phyloP scores from a whole-genome alignment of 306 rosid species.

The Crataegus laevigata region DNA sequence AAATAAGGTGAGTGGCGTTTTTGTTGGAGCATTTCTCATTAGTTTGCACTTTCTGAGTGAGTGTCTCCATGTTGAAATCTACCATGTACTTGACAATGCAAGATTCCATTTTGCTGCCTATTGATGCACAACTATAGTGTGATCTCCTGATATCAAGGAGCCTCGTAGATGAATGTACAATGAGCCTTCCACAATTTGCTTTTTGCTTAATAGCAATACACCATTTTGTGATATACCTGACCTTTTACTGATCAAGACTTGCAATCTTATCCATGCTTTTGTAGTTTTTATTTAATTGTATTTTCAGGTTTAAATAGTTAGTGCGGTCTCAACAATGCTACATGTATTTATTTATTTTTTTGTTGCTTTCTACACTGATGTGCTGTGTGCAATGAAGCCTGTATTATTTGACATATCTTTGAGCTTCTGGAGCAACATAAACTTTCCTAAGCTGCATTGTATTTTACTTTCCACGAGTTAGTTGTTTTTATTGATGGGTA shows the following conservation, averaged over 20 bases:
- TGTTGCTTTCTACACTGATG: neutral
- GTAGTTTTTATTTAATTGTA: neutral
- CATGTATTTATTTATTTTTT: no score
- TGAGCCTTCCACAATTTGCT: neutral
- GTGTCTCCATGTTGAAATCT: no score
- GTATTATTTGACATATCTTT: neutral
- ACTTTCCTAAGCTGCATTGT: no score
- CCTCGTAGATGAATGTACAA: neutral
- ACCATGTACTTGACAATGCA: no score
- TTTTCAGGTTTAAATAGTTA: neutral
- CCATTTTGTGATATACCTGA: neutral
- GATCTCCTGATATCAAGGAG: neutral
- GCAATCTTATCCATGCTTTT: neutral
- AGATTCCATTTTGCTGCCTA: neutral
- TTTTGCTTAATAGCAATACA: neutral
- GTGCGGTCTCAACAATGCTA: neutral
- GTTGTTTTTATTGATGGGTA: no score
- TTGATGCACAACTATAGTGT: neutral
- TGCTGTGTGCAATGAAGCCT: neutral
- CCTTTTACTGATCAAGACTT: neutral
- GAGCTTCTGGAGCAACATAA: neutral
- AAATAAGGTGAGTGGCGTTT: no score
- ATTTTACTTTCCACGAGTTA: no score
- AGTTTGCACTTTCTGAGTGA: no score
- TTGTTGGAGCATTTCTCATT: no score